These are phyloP conservation scores for Parathielavia appendiculata DNA, from an alignment of 495 filamentous ascomycete genomes.

Conservation along the genomic window DNA sequence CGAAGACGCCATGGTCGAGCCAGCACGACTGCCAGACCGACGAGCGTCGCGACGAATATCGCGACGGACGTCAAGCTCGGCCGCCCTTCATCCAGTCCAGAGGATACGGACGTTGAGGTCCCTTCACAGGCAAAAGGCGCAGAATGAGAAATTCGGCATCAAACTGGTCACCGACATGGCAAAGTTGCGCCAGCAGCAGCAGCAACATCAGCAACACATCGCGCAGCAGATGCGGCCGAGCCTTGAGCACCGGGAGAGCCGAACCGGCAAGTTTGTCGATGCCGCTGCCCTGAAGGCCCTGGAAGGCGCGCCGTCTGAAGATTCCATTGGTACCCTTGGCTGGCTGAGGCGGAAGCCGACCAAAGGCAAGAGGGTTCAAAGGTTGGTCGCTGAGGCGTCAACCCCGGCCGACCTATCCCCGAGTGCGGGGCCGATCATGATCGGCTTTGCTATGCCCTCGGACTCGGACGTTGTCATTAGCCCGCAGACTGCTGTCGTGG, in stretches of 20 bases:
- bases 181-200: conserved; percentile 31
- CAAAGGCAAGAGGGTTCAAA: conserved; percentile 29
- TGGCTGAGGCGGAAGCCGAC: conserved; percentile 40
- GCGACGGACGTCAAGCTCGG: conserved; percentile 18
- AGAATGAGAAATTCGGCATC: conserved; percentile 56
- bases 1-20: conserved; percentile 16
- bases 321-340: conserved; percentile 39
- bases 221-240: conserved; percentile 21
- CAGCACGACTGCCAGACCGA: conserved; percentile 13
- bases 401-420: conserved; percentile 61
- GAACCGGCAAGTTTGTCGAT: conserved; percentile 45
- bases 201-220: conserved; percentile 25
- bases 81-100: conserved; percentile 32
- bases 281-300: conserved; percentile 47
- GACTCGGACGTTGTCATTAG: conserved; percentile 51
- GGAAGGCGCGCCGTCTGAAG: conserved; percentile 38
- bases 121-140: conserved; percentile 46
- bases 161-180: conserved; percentile 60
- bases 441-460: conserved; percentile 67
- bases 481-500: conserved; percentile 46
- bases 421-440: conserved; percentile 68
- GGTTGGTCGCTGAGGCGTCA: conserved; percentile 19
- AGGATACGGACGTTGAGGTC: conserved; percentile 42
- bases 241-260: conserved; percentile 21
- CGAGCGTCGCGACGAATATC: conserved; percentile 19